These are phyloP conservation scores for Penicillium antarcticum DNA, from an alignment of 495 filamentous ascomycete species.

Conservation along the genomic window DNA sequence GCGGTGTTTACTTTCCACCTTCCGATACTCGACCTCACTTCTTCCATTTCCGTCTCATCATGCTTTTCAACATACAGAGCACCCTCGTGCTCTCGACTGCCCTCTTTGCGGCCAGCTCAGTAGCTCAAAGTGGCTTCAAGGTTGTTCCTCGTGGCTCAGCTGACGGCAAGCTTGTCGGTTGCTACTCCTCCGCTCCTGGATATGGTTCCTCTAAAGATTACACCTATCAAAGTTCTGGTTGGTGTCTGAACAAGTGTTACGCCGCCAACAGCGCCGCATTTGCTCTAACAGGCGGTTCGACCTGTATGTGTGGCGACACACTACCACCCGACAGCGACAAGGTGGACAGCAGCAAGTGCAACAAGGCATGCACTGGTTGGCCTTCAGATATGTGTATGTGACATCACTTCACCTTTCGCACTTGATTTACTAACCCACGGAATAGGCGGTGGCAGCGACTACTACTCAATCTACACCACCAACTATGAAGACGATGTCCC, in stretches of 20 bases:
- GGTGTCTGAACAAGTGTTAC: conserved; percentile 42
- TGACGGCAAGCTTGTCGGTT: conserved; percentile 25
- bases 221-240: conserved; percentile 47
- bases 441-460: conserved; percentile 42
- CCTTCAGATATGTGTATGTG: conserved; percentile 46
- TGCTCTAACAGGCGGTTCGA: conserved; percentile 36
- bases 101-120: conserved; percentile 23
- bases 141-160: conserved; percentile 9
- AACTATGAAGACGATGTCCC: conserved; percentile 30
- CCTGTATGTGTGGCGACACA: conserved; percentile 48
- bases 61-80: conserved; percentile 28
- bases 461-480: conserved; percentile 47
- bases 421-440: conserved; percentile 2
- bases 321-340: conserved; percentile 39
- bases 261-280: conserved; percentile 34
- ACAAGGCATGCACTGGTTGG: conserved; percentile 41
- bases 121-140: conserved; percentile 19
- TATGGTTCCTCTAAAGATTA: conserved; percentile 18
- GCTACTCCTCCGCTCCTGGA: conserved; percentile 33
- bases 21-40: conserved; percentile 5
- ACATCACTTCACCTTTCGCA: background rate
- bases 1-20: conserved; percentile 10
- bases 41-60: conserved; percentile 19
- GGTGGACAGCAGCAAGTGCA: conserved; percentile 36
- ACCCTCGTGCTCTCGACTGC: conserved; percentile 27